These are phyloP conservation scores for Aspergillus coremiiformis DNA, from an alignment of 495 filamentous ascomycete species.

Conservation along the genomic window DNA sequence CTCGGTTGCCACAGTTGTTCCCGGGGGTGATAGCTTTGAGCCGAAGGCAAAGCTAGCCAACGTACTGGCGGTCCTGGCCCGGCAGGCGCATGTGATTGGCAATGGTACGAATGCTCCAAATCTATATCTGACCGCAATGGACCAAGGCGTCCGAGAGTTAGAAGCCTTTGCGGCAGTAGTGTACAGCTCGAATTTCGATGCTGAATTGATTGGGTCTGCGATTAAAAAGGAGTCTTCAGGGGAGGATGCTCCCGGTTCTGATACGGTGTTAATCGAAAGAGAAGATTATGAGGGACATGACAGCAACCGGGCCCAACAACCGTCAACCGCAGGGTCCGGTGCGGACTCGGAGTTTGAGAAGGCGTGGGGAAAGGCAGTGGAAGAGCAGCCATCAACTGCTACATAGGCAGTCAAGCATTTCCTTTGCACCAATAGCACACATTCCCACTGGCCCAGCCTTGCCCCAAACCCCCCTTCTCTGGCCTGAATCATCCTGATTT, in stretches of 20 bases:
- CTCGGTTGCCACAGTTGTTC: conserved; percentile 35
- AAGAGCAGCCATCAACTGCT: conserved; percentile 11
- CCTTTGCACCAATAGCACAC: neutral
- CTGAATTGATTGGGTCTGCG: conserved; percentile 41
- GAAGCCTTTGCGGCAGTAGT: conserved; percentile 92
- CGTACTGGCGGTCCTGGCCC: conserved; percentile 75
- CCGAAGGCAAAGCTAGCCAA: conserved; percentile 77
- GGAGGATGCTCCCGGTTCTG: conserved; percentile 10
- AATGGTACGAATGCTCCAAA: conserved; percentile 61
- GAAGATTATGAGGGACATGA: conserved; percentile 12
- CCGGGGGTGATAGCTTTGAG: conserved; percentile 20
- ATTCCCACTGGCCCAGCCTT: neutral
- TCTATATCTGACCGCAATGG: conserved; percentile 81
- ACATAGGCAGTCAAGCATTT: neutral
- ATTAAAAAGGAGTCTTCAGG: conserved; percentile 9
- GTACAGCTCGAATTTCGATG: conserved; percentile 87
- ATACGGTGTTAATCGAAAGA: conserved; percentile 22
- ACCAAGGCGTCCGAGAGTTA: conserved; percentile 68
- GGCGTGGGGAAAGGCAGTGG: conserved; percentile 40
- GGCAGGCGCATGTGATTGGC: conserved; percentile 85
- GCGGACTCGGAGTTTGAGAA: conserved; percentile 33
- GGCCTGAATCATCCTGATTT: neutral
- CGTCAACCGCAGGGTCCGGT: neutral
- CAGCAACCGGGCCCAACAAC: neutral
- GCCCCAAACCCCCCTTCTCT: neutral